These are phyloP conservation scores for Rosa persica DNA, from an alignment of 306 rosid genomes.

Conservation along the genomic window DNA sequence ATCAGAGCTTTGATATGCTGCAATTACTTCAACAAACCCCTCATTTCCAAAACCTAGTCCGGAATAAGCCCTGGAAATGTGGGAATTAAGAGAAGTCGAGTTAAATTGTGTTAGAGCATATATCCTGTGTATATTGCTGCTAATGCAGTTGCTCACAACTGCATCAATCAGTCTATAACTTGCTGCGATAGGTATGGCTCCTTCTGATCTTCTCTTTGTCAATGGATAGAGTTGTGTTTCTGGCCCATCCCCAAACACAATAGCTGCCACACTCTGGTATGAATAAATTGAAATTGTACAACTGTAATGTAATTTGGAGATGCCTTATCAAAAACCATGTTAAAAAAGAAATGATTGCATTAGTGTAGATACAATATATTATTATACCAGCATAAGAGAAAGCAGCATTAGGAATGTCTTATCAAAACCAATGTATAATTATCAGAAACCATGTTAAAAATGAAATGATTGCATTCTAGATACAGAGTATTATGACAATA, in stretches of 20 bases:
- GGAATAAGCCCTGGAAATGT: constrained; percentile 40
- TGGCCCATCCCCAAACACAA: constrained; percentile 40
- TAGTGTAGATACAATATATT: not conserved
- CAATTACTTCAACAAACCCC: constrained; percentile 34
- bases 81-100: constrained; percentile 49
- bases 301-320: not conserved
- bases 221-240: constrained; percentile 38
- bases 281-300: not conserved
- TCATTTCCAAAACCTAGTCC: constrained; percentile 24
- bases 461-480: not conserved
- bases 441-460: not conserved
- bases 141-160: constrained; percentile 46
- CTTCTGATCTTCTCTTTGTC: constrained; percentile 45
- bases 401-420: not conserved
- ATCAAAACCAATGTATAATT: not conserved
- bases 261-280: constrained; percentile 36
- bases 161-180: constrained; percentile 42
- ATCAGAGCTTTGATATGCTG: constrained; percentile 42
- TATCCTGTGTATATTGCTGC: constrained; percentile 34
- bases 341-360: not conserved
- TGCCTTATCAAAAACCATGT: not conserved
- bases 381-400: not conserved
- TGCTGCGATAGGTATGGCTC: constrained; percentile 45
- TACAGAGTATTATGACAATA: not conserved
- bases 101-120: constrained; percentile 45